A percentile compares a stretch with the other conserved stretches of the same genome.
phyloP scores from a whole-genome alignment of 371 early-diverging fungal genomes.

The Mycotypha africana region DNA sequence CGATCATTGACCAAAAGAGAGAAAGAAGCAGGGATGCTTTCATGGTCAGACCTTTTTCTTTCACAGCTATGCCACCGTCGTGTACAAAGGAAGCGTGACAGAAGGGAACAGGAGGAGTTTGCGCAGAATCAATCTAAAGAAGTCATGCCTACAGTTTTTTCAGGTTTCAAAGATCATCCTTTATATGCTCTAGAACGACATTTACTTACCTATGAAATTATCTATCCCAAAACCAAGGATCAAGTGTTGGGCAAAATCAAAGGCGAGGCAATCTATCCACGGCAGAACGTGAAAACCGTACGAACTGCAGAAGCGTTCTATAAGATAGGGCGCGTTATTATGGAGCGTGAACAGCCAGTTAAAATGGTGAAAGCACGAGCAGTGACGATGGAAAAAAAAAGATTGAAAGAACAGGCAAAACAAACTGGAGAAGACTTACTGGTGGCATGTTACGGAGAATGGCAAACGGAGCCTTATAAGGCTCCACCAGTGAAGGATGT shows the following conservation, averaged over 20 bases:
- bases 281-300: constrained; percentile 58
- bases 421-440: constrained; percentile 28
- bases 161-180: constrained; percentile 76
- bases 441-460: constrained; percentile 70
- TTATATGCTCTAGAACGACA: constrained; percentile 85
- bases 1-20: constrained; percentile 38
- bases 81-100: constrained; percentile 22
- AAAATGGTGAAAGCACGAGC: constrained; percentile 67
- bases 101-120: constrained; percentile 49
- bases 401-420: constrained; percentile 41
- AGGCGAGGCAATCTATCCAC: constrained; percentile 77
- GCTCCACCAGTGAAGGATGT: constrained; percentile 67
- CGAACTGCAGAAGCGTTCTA: constrained; percentile 65
- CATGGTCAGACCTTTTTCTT: constrained; percentile 29
- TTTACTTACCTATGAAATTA: constrained; percentile 65
- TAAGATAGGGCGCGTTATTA: constrained; percentile 50
- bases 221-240: constrained; percentile 55
- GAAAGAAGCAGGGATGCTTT: constrained; percentile 24
- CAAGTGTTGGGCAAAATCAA: constrained; percentile 71
- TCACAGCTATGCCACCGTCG: constrained; percentile 3
- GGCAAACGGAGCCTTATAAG: constrained; percentile 76
- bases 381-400: constrained; percentile 51
- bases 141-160: constrained; percentile 75
- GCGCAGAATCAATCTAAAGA: constrained; percentile 42
- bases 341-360: constrained; percentile 52